Evolutionary conservation across 75 land plant genomes (phyloP).

Genomic region (Pseudotsuga menziesii): DNA sequence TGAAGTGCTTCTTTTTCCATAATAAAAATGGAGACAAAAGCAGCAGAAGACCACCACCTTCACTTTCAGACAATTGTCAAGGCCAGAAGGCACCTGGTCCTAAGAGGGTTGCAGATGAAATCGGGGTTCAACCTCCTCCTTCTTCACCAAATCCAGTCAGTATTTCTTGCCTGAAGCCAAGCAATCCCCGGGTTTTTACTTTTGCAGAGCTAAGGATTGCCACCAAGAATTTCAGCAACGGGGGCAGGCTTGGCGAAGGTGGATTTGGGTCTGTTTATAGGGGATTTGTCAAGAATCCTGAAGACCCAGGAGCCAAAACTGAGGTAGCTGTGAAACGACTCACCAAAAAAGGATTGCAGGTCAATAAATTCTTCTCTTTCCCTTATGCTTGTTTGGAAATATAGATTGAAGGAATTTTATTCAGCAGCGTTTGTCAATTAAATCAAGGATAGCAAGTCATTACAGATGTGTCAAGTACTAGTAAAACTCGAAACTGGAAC

Average conservation of each 20-base stretch:
- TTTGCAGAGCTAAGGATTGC: slow-evolving; percentile 36
- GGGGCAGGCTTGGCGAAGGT: slow-evolving; percentile 47
- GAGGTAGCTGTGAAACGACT: slow-evolving; percentile 68
- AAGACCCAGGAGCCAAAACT: slow-evolving; percentile 19
- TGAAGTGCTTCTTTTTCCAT: slow-evolving; percentile 6
- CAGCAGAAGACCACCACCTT: not conserved
- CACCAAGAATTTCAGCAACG: slow-evolving; percentile 38
- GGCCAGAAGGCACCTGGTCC: not conserved
- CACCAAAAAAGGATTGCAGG: slow-evolving; percentile 49
- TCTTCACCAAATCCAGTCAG: not conserved
- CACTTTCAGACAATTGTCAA: too few relatives aligned
- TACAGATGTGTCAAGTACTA: too few relatives aligned
- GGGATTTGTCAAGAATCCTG: slow-evolving; percentile 25
- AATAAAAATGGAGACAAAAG: not conserved
- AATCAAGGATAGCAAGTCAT: too few relatives aligned
- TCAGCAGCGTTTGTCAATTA: too few relatives aligned
- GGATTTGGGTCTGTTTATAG: slow-evolving; percentile 61
- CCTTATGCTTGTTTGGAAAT: too few relatives aligned
- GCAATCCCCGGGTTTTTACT: slow-evolving; percentile 31
- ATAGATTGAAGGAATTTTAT: too few relatives aligned
- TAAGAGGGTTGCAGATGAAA: not conserved
- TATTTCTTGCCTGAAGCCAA: slow-evolving; percentile 18
- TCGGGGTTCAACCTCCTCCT: not conserved
- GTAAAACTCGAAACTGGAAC: too few relatives aligned
- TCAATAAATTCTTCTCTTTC: slow-evolving; percentile 1